Evolutionary conservation across 1,284 basidiomycete genomes (phyloP).

Genomic region (Austroboletus niveus): DNA sequence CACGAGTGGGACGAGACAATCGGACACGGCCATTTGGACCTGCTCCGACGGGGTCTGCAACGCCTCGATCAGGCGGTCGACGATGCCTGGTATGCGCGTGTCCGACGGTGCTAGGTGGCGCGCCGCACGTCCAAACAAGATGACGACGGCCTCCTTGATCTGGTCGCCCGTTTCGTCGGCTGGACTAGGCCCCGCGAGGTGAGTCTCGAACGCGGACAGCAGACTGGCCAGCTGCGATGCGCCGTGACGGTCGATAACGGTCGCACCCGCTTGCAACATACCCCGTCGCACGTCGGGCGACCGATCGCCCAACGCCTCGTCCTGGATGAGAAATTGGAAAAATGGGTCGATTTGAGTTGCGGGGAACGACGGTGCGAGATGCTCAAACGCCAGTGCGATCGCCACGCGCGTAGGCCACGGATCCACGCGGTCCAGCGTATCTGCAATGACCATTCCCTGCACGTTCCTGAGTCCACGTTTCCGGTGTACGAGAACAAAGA

Average conservation of each 20-base stretch:
- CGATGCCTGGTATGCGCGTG: slow-evolving; percentile 76
- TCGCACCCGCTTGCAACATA: slow-evolving; percentile 85
- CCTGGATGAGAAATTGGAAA: slow-evolving; percentile 85
- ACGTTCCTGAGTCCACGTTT: not conserved
- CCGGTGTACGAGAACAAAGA: slow-evolving; percentile 3
- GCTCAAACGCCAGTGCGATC: slow-evolving; percentile 68
- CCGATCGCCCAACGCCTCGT: slow-evolving; percentile 88
- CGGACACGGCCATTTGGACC: slow-evolving; percentile 95
- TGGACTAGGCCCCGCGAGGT: slow-evolving; percentile 63
- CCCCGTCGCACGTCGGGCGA: slow-evolving; percentile 78
- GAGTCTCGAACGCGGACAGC: slow-evolving; percentile 83
- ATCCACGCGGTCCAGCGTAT: slow-evolving; percentile 88
- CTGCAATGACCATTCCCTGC: slow-evolving; percentile 91
- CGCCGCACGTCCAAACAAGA: slow-evolving; percentile 92
- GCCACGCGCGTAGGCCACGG: slow-evolving; percentile 89
- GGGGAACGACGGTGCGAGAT: slow-evolving; percentile 69
- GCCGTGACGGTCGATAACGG: slow-evolving; percentile 85
- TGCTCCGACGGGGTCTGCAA: slow-evolving; percentile 95
- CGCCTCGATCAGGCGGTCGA: slow-evolving; percentile 88
- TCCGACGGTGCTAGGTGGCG: slow-evolving; percentile 83
- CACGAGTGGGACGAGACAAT: slow-evolving; percentile 89
- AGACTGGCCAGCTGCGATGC: slow-evolving; percentile 70
- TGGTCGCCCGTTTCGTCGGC: slow-evolving; percentile 78
- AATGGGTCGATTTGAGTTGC: slow-evolving; percentile 71
- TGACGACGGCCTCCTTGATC: slow-evolving; percentile 94